Percentiles rank a stretch among this genome's conserved stretches.
Evolutionary conservation across 1,139 yeast species (phyloP).

Genomic region (Hanseniaspora sp.): DNA sequence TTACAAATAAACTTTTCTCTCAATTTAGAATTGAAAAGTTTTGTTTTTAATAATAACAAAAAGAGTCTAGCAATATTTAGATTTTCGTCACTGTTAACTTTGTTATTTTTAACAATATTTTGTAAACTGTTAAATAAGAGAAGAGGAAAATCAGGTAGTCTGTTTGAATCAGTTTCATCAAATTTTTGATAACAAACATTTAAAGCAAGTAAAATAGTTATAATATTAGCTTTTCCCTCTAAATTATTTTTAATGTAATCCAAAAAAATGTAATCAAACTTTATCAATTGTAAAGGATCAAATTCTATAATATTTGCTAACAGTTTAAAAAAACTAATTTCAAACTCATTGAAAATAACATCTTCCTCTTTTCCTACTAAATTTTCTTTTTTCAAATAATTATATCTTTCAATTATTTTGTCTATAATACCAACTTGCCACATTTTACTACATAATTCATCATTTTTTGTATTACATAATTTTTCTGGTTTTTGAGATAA

Average conservation of each 20-base stretch:
- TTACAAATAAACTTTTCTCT: constrained; percentile 14
- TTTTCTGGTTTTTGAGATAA: background rate
- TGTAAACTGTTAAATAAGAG: constrained; percentile 1
- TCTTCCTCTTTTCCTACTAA: background rate
- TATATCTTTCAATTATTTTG: constrained; percentile 8
- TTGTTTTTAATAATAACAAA: constrained; percentile 1
- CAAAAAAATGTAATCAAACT: constrained; percentile 1
- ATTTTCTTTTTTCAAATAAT: constrained; percentile 4
- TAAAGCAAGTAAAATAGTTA: constrained; percentile 6
- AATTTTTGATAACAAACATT: background rate
- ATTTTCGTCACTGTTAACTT: constrained; percentile 3
- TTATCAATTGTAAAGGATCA: background rate
- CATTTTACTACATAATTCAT: constrained; percentile 1
- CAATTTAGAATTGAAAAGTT: constrained; percentile 2
- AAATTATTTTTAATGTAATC: constrained; percentile 11
- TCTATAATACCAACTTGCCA: constrained; percentile 13
- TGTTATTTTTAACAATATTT: background rate
- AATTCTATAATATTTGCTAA: background rate
- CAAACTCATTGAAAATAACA: constrained; percentile 2
- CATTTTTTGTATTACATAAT: background rate
- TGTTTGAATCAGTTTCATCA: background rate
- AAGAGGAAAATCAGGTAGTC: background rate
- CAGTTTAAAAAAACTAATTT: constrained; percentile 5
- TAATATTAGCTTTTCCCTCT: constrained; percentile 6
- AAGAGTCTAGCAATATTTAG: constrained; percentile 10